A percentile compares a stretch with the other conserved stretches of the same genome.
phyloP scores from a whole-genome alignment of 2,329 filamentous ascomycete species.

The Colletotrichum noveboracense region DNA sequence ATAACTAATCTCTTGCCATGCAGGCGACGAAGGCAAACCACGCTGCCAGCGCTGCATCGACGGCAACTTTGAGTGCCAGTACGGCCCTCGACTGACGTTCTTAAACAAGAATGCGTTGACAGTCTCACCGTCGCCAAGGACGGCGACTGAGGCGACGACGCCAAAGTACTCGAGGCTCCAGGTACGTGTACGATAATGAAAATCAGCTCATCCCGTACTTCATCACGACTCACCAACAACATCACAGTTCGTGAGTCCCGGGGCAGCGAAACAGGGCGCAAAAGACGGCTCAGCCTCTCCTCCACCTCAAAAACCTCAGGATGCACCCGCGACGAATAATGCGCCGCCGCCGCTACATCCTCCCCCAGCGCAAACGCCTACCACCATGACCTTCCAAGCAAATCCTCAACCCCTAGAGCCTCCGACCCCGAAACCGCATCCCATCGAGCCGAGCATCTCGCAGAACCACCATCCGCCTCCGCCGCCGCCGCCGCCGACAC shows the following conservation, averaged over 20 bases:
- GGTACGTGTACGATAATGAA: not conserved
- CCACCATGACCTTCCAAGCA: not conserved
- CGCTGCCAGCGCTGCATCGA: constrained; percentile 51
- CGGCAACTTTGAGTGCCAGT: constrained; percentile 52
- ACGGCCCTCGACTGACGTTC: constrained; percentile 52
- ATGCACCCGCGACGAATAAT: not conserved
- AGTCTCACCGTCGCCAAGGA: constrained; percentile 23
- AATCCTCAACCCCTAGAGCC: not conserved
- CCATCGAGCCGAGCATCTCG: not conserved
- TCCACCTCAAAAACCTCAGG: not conserved
- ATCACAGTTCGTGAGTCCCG: constrained; percentile 14
- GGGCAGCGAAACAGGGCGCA: not conserved
- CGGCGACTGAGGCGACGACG: not conserved
- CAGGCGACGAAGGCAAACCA: constrained; percentile 57
- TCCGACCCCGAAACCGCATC: not conserved
- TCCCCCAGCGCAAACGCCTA: not conserved
- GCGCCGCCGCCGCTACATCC: not conserved
- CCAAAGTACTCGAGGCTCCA: constrained; percentile 20
- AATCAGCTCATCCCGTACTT: not conserved
- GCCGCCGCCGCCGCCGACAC: not conserved
- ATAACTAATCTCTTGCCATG: not conserved
- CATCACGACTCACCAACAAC: not conserved
- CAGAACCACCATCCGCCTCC: not conserved
- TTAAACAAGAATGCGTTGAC: constrained; percentile 53
- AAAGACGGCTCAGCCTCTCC: not conserved